These are phyloP conservation scores for Boehmeria nivea DNA, from an alignment of 306 rosid genomes.

Conservation along the genomic window DNA sequence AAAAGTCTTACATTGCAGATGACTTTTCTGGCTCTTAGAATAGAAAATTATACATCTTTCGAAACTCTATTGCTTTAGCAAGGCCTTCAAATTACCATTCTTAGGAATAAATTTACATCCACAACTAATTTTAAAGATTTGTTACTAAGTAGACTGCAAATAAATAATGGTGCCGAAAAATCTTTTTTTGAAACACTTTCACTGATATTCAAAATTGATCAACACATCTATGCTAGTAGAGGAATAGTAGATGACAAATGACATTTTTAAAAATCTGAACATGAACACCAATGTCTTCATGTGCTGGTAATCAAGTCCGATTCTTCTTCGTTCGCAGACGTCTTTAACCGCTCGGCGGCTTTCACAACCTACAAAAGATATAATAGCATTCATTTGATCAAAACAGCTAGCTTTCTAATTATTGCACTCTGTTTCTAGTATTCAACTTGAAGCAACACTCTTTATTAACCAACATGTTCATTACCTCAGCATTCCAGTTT, in stretches of 20 bases:
- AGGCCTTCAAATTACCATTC: no score
- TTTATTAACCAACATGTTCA: background rate
- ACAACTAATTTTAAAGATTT: no score
- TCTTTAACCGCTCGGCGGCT: conserved; percentile 38
- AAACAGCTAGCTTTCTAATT: background rate
- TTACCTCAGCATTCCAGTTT: conserved; percentile 61
- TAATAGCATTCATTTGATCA: conserved; percentile 1
- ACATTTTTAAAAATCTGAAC: background rate
- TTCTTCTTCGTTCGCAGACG: conserved; percentile 38
- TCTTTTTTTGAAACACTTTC: no score
- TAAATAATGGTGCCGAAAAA: background rate
- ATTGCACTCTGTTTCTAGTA: background rate
- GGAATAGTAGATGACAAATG: background rate
- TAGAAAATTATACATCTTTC: no score
- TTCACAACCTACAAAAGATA: conserved; percentile 39
- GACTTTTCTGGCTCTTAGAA: no score
- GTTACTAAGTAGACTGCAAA: no score
- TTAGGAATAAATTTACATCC: no score
- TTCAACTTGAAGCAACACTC: background rate
- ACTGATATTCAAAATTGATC: background rate
- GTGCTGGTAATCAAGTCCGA: conserved; percentile 16
- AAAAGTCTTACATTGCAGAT: no score
- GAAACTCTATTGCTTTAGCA: no score
- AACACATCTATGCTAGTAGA: background rate
- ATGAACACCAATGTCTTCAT: background rate